phyloP scores from a whole-genome alignment of 768 basidiomycete genomes.

The Russula abietina region DNA sequence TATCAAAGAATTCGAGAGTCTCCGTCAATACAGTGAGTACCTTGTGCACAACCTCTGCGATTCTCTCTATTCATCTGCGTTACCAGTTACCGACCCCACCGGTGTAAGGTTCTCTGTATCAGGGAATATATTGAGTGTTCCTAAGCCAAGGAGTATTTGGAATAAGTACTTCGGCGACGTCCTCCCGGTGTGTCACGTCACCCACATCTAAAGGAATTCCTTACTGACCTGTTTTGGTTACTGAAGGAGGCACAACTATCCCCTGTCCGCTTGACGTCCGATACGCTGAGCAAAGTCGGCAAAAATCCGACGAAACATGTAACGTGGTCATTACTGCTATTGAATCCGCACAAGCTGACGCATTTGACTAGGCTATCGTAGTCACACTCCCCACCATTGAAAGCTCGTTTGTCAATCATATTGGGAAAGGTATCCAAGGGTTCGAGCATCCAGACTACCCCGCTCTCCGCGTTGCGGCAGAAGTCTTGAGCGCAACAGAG shows the following conservation, averaged over 20 bases:
- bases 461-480: conserved; percentile 75
- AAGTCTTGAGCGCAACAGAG: conserved; percentile 89
- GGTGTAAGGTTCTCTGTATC: conserved; percentile 84
- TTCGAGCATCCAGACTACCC: conserved; percentile 81
- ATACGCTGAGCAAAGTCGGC: conserved; percentile 73
- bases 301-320: conserved; percentile 68
- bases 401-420: conserved; percentile 78
- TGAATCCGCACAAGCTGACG: conserved; percentile 2
- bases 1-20: conserved; percentile 65
- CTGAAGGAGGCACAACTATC: conserved; percentile 48
- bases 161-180: conserved; percentile 56
- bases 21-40: conserved; percentile 59
- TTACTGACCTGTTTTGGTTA: background rate
- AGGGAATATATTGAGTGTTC: conserved; percentile 72
- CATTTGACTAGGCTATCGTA: conserved; percentile 58
- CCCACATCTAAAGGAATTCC: background rate
- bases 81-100: conserved; percentile 71
- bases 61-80: background rate
- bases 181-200: conserved; percentile 45
- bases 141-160: conserved; percentile 71
- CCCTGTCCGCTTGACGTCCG: conserved; percentile 57
- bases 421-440: conserved; percentile 70
- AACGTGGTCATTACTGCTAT: conserved; percentile 1
- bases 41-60: background rate
- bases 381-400: conserved; percentile 92